phyloP scores from a whole-genome alignment of 2,329 filamentous ascomycete genomes.

The Aspergillus sp. region DNA sequence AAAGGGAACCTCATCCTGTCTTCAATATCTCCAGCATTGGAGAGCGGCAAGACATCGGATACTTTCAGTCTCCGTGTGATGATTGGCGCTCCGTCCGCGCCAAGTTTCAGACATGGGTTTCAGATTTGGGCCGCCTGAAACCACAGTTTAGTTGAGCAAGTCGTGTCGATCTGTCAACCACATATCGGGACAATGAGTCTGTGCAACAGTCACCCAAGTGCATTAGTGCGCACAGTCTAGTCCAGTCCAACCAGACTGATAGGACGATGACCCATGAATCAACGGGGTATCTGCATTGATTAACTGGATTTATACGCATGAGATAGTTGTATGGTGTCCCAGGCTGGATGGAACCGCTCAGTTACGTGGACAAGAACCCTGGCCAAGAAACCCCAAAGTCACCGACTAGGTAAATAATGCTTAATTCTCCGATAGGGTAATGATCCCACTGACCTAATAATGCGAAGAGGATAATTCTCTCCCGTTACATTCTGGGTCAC shows the following conservation, averaged over 20 bases:
- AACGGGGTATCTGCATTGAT: too few species aligned
- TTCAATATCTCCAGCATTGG: not conserved
- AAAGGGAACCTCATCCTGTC: not conserved
- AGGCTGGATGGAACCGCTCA: not conserved
- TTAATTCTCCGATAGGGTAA: conserved; percentile 9
- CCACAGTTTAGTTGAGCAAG: not conserved
- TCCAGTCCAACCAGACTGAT: not conserved
- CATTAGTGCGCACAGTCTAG: not conserved
- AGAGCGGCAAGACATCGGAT: conserved; percentile 1
- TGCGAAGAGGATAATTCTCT: not conserved
- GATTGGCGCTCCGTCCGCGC: conserved; percentile 13
- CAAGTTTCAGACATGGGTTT: conserved; percentile 16
- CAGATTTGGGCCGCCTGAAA: conserved; percentile 12
- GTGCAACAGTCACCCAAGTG: conserved; percentile 4
- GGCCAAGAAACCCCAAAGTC: conserved; percentile 13
- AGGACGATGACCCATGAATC: too few species aligned
- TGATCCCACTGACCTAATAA: not conserved
- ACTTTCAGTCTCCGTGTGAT: conserved; percentile 2
- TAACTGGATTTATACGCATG: not conserved
- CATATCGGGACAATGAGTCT: conserved; percentile 4
- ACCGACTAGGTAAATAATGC: conserved; percentile 19
- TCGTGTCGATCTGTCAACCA: conserved; percentile 9
- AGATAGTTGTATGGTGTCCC: not conserved
- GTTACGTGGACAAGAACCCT: not conserved
- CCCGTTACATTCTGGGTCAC: not conserved